Percentiles rank a stretch among this genome's conserved stretches.
Evolutionary conservation across 2,329 filamentous ascomycete genomes (phyloP).

Genomic region (Verticillium tricorpus): DNA sequence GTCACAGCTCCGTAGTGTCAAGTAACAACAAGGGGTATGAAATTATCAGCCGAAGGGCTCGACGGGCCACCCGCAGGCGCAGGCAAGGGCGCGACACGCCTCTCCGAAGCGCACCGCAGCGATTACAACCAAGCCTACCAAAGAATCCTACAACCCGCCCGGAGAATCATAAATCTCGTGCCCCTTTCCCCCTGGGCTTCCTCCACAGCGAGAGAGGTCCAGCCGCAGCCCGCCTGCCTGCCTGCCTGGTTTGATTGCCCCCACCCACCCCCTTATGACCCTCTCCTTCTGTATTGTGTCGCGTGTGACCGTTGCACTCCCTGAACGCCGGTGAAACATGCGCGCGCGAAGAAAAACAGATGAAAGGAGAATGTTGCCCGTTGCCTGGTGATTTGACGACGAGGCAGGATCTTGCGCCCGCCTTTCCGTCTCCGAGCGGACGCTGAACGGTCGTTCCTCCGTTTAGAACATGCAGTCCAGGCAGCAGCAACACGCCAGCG

Average conservation of each 20-base stretch:
- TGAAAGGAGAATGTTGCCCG: neutral
- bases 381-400: neutral
- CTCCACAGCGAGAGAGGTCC: neutral
- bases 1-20: neutral
- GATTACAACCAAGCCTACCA: slow-evolving; percentile 4
- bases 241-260: neutral
- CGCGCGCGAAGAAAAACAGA: neutral
- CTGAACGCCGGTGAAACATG: slow-evolving; percentile 1
- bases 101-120: neutral
- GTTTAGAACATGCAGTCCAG: slow-evolving; percentile 51
- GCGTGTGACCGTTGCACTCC: neutral
- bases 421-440: neutral
- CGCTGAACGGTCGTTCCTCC: neutral
- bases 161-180: neutral
- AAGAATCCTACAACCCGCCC: neutral
- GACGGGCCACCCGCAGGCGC: neutral
- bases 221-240: neutral
- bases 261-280: neutral
- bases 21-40: neutral
- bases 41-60: slow-evolving; percentile 8
- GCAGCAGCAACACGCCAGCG: slow-evolving; percentile 55
- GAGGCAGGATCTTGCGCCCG: neutral
- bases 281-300: slow-evolving; percentile 1
- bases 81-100: neutral
- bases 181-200: neutral